A percentile compares a stretch with the other conserved stretches of the same genome.
These are phyloP conservation scores for Pseudocercospora macadamiae DNA, from an alignment of 2,329 filamentous ascomycete species.

Conservation along the genomic window DNA sequence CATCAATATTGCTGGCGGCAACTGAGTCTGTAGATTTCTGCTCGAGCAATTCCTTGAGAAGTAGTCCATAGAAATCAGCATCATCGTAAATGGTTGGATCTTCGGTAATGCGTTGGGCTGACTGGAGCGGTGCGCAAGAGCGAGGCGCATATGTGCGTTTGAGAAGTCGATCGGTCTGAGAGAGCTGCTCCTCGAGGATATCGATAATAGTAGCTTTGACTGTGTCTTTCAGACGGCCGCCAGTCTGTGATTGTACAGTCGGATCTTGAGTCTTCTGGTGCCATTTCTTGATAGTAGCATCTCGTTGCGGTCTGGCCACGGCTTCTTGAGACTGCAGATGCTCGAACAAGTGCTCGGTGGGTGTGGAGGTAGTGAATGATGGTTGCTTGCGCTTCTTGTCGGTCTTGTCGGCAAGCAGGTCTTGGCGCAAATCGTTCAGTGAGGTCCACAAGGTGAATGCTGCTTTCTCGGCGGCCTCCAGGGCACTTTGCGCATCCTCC, in stretches of 20 bases:
- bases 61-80: slow-evolving; percentile 88
- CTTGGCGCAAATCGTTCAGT: slow-evolving; percentile 69
- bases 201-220: slow-evolving; percentile 69
- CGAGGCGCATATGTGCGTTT: slow-evolving; percentile 71
- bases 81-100: slow-evolving; percentile 81
- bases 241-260: slow-evolving; percentile 59
- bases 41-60: slow-evolving; percentile 91
- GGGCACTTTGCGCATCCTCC: slow-evolving; percentile 45
- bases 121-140: slow-evolving; percentile 74
- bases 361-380: slow-evolving; percentile 56
- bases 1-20: slow-evolving; percentile 44
- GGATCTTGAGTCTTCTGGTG: slow-evolving; percentile 73
- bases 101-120: slow-evolving; percentile 50
- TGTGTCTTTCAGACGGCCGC: slow-evolving; percentile 60
- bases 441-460: slow-evolving; percentile 84
- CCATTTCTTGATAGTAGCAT: slow-evolving; percentile 84
- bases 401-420: slow-evolving; percentile 56
- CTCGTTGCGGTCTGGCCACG: slow-evolving; percentile 62
- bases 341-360: slow-evolving; percentile 71
- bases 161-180: slow-evolving; percentile 66
- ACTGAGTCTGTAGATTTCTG: slow-evolving; percentile 68
- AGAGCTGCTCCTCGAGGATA: slow-evolving; percentile 69
- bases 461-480: slow-evolving; percentile 82
- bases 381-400: slow-evolving; percentile 64
- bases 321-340: slow-evolving; percentile 69